Evolutionary conservation across 2,329 filamentous ascomycete genomes (phyloP).

Genomic region (Mycosphaerella sp.): DNA sequence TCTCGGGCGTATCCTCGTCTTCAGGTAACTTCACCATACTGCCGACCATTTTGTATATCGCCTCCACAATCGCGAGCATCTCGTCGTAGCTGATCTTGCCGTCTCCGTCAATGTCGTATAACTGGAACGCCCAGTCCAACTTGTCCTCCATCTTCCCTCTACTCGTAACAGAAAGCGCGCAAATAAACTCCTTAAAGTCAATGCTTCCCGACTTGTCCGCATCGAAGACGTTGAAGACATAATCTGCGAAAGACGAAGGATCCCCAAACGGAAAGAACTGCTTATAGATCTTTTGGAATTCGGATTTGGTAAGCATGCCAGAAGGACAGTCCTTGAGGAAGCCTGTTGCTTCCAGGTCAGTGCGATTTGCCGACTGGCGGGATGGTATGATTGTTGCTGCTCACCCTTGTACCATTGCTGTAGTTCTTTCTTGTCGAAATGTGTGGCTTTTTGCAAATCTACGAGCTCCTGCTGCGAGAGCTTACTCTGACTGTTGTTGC

Average conservation of each 20-base stretch:
- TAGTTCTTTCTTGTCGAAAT: constrained; percentile 99
- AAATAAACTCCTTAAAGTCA: constrained; percentile 99
- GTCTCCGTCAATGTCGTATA: constrained; percentile 98
- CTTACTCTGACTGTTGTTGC: constrained; percentile 77
- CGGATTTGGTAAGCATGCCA: constrained; percentile 93
- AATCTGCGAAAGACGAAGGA: constrained; percentile 94
- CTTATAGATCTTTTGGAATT: constrained; percentile 99
- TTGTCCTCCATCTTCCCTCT: constrained; percentile 99
- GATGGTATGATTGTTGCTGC: constrained; percentile 24
- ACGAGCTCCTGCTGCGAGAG: constrained; percentile 92
- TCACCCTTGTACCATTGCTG: constrained; percentile 99
- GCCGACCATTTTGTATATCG: constrained; percentile 99
- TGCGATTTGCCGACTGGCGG: too few species aligned
- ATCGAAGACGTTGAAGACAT: constrained; percentile 99
- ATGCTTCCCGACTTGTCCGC: constrained; percentile 95
- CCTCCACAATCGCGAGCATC: constrained; percentile 98
- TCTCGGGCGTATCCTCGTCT: constrained; percentile 98
- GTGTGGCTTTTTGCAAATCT: constrained; percentile 92
- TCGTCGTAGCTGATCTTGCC: constrained; percentile 99
- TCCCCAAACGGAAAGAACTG: constrained; percentile 99
- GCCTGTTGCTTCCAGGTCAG: constrained; percentile 48
- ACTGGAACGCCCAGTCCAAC: constrained; percentile 97
- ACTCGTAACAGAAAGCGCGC: constrained; percentile 91
- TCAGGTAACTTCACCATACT: constrained; percentile 99
- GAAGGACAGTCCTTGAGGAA: constrained; percentile 98